Evolutionary conservation across 768 basidiomycete species (phyloP).

Genomic region (Pholiota molesta): DNA sequence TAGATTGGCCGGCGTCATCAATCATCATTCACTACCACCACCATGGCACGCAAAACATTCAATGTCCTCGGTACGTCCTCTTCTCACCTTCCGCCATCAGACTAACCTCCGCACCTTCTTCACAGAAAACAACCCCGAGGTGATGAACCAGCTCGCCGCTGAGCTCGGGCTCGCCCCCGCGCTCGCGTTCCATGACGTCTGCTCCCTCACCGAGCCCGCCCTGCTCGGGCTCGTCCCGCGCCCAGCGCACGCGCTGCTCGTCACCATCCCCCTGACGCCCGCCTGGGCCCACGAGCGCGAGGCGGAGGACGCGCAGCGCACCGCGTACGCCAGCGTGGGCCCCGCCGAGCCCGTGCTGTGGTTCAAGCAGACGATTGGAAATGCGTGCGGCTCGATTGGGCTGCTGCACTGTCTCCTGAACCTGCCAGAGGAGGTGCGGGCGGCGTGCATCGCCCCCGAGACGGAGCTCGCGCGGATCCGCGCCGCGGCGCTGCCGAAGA

Average conservation of each 20-base stretch:
- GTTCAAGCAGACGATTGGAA: constrained; percentile 16
- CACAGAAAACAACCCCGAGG: constrained; percentile 18
- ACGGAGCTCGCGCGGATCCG: constrained; percentile 8
- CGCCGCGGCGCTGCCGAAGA: constrained; percentile 5
- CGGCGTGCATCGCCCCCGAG: constrained; percentile 8
- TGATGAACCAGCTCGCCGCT: constrained; percentile 15
- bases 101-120: neutral
- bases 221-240: constrained; percentile 14
- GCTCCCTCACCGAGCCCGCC: constrained; percentile 12
- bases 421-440: neutral
- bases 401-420: constrained; percentile 13
- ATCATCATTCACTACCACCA: neutral
- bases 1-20: neutral
- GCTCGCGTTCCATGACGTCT: constrained; percentile 16
- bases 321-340: constrained; percentile 3
- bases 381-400: constrained; percentile 16
- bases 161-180: constrained; percentile 11
- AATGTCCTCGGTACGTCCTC: constrained; percentile 9
- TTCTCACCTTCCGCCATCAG: neutral
- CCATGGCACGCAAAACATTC: constrained; percentile 10
- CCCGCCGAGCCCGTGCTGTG: constrained; percentile 15
- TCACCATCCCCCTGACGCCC: constrained; percentile 15
- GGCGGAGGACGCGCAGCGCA: constrained; percentile 7
- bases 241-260: constrained; percentile 14
- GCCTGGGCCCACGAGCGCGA: constrained; percentile 10